A percentile compares a stretch with the other conserved stretches of the same genome.
phyloP scores from a whole-genome alignment of 1,284 basidiomycete species.

The Pholiota adiposa region DNA sequence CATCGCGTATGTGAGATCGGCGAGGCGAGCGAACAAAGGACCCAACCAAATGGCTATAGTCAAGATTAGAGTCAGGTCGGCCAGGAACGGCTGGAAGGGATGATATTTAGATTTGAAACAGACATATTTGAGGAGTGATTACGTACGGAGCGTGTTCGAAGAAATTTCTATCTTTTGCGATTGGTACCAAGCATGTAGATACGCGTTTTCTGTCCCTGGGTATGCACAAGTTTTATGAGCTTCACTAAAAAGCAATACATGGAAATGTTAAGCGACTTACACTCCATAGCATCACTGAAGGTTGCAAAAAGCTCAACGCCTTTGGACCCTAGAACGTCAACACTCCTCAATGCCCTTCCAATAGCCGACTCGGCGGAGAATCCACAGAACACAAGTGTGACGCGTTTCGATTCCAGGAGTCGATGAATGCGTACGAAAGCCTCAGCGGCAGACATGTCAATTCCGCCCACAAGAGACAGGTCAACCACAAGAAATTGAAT shows the following conservation, averaged over 20 bases:
- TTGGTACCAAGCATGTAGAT: constrained; percentile 77
- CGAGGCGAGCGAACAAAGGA: constrained; percentile 78
- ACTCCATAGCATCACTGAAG: constrained; percentile 93
- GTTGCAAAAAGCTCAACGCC: constrained; percentile 85
- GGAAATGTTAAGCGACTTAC: constrained; percentile 45
- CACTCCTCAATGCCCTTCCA: constrained; percentile 69
- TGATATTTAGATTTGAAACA: constrained; percentile 3
- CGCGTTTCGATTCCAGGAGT: constrained; percentile 74
- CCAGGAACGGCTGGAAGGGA: constrained; percentile 56
- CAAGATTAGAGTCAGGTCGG: constrained; percentile 50
- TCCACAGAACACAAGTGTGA: constrained; percentile 91
- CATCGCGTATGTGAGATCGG: constrained; percentile 75
- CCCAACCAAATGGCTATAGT: constrained; percentile 47
- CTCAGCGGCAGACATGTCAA: constrained; percentile 95
- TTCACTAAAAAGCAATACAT: neutral
- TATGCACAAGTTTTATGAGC: neutral
- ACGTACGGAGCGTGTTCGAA: constrained; percentile 41
- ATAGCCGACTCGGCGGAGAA: constrained; percentile 66
- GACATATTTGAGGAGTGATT: neutral
- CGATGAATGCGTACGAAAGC: constrained; percentile 93
- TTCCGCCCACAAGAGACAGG: constrained; percentile 83
- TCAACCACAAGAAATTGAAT: constrained; percentile 92
- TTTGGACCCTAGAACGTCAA: constrained; percentile 70
- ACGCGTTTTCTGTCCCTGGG: constrained; percentile 88
- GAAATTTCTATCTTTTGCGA: constrained; percentile 59